These are phyloP conservation scores for Mortierella sp. DNA, from an alignment of 371 early-diverging fungal species.

Conservation along the genomic window DNA sequence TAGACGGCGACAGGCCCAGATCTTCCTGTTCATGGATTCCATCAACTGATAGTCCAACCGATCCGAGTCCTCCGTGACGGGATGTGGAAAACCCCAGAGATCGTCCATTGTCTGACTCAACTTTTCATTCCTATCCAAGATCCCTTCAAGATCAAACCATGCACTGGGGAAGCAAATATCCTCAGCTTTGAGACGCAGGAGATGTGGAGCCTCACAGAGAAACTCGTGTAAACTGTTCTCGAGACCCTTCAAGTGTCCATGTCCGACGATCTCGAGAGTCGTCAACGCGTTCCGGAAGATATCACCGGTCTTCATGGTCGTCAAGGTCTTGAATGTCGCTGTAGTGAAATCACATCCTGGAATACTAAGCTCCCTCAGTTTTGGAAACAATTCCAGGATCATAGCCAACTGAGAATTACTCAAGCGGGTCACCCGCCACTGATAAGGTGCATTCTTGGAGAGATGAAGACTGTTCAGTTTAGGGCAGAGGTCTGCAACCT, in stretches of 20 bases:
- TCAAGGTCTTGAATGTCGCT: not conserved
- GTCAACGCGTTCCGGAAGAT: not conserved
- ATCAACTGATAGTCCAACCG: not conserved
- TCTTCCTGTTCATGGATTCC: not conserved
- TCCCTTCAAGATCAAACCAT: slow-evolving; percentile 8
- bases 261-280: not conserved
- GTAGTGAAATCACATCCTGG: not conserved
- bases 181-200: slow-evolving; percentile 13
- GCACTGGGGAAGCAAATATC: not conserved
- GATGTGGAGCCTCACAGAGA: slow-evolving; percentile 13
- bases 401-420: not conserved
- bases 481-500: not conserved
- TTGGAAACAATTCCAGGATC: not conserved
- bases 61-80: not conserved
- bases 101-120: not conserved
- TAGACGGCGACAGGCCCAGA: slow-evolving; percentile 24
- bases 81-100: not conserved
- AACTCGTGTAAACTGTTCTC: slow-evolving; percentile 5
- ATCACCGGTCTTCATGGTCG: too few species aligned
- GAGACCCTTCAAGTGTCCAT: not conserved
- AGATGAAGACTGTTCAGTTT: not conserved
- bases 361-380: not conserved
- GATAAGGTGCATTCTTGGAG: not conserved
- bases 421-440: not conserved
- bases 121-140: not conserved